Conservation (phyloP, 2,329 filamentous ascomycete species). For the Decorospora gaudefroyi region DNA sequence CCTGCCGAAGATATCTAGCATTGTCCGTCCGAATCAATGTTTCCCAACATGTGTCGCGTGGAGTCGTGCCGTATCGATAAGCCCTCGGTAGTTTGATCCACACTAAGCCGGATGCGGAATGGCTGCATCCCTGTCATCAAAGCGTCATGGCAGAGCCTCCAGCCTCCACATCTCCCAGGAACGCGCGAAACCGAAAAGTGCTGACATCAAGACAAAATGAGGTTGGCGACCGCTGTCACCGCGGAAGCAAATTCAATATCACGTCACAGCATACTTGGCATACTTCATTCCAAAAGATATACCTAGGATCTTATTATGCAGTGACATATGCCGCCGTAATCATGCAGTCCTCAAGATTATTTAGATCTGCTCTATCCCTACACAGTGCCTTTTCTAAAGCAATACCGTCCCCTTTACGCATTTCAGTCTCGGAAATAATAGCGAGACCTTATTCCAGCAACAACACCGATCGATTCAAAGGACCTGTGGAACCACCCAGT, state of each 20-base stretch:
- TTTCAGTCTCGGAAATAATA: neutral
- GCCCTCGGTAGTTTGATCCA: neutral
- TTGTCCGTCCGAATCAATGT: too few relatives aligned
- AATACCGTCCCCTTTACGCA: constrained; percentile 3
- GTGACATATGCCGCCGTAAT: constrained; percentile 5
- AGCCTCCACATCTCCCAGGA: constrained; percentile 13
- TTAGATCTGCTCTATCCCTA: constrained; percentile 15
- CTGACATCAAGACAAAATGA: constrained; percentile 38
- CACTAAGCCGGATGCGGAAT: constrained; percentile 1
- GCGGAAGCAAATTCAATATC: too few relatives aligned
- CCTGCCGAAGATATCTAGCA: neutral
- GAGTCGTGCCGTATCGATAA: constrained; percentile 5
- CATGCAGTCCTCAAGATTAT: constrained; percentile 27
- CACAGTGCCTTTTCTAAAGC: constrained; percentile 2
- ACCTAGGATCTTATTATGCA: neutral
- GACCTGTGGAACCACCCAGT: constrained; percentile 19
- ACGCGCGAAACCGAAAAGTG: constrained; percentile 11
- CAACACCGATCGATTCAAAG: constrained; percentile 23
- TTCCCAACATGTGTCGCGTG: neutral
- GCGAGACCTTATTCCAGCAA: constrained; percentile 10
- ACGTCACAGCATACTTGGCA: constrained; percentile 13
- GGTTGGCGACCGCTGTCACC: too few relatives aligned
- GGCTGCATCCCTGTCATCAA: constrained; percentile 12
- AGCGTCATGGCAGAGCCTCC: constrained; percentile 27
- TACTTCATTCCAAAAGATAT: neutral